Evolutionary conservation across 345 rosid genomes (phyloP).

Genomic region (Eucalyptus shirleyi): DNA sequence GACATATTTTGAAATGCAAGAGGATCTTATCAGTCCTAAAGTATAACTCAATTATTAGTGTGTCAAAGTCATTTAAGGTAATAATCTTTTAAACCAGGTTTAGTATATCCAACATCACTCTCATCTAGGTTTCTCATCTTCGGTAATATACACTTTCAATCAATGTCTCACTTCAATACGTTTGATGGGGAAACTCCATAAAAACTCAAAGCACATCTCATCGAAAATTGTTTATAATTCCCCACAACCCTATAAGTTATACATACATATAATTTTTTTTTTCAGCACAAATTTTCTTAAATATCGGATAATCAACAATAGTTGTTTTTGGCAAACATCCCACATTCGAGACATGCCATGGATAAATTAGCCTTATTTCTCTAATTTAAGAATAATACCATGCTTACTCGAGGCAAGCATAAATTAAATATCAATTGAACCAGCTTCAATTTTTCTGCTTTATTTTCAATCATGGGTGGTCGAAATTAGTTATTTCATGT

Average conservation of each 20-base stretch:
- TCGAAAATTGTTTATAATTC: not conserved
- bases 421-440: not conserved
- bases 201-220: not conserved
- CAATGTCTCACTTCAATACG: not conserved
- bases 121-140: not conserved
- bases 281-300: not conserved
- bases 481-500: not conserved
- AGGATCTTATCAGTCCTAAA: not conserved
- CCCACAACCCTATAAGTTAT: not conserved
- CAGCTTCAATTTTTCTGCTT: not conserved
- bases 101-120: not conserved
- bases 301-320: not conserved
- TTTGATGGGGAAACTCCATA: not conserved
- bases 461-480: not conserved
- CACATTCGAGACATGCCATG: not conserved
- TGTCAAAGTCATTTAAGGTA: not conserved
- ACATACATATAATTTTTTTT: not conserved
- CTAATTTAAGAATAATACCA: not conserved
- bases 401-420: not conserved
- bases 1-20: not conserved
- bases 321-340: not conserved
- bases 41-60: not conserved
- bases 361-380: not conserved
- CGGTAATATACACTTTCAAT: not conserved
- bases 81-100: not conserved